A percentile compares a stretch with the other conserved stretches of the same genome.
Conservation (phyloP, 2,329 filamentous ascomycete species). For the Lithohypha guttulata region DNA sequence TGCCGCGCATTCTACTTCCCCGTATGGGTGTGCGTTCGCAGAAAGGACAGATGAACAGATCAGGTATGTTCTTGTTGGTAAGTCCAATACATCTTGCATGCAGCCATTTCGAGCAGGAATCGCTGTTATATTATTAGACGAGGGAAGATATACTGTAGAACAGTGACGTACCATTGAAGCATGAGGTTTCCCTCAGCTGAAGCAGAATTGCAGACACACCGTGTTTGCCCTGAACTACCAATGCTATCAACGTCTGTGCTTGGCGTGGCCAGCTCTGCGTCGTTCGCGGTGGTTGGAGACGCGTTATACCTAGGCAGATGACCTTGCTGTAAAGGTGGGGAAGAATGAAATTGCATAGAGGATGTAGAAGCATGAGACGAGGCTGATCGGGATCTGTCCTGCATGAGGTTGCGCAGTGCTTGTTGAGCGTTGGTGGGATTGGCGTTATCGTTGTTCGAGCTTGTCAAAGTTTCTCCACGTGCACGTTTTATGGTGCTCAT, state of each 20-base stretch:
- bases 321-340: slow-evolving; percentile 33
- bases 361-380: slow-evolving; percentile 19
- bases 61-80: slow-evolving; percentile 36
- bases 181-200: slow-evolving; percentile 46
- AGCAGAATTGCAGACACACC: slow-evolving; percentile 46
- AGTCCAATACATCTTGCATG: slow-evolving; percentile 50
- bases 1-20: slow-evolving; percentile 19
- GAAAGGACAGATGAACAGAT: slow-evolving; percentile 42
- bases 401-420: slow-evolving; percentile 37
- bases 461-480: slow-evolving; percentile 22
- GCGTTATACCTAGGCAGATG: slow-evolving; percentile 31
- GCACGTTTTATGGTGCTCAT: slow-evolving; percentile 16
- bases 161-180: slow-evolving; percentile 44
- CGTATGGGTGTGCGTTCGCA: slow-evolving; percentile 36
- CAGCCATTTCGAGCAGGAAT: slow-evolving; percentile 53
- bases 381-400: slow-evolving; percentile 25
- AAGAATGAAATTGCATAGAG: slow-evolving; percentile 32
- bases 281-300: slow-evolving; percentile 42
- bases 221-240: slow-evolving; percentile 40
- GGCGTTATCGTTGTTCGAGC: neutral
- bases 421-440: slow-evolving; percentile 33
- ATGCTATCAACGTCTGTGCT: slow-evolving; percentile 43
- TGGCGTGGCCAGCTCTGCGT: slow-evolving; percentile 41
- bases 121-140: slow-evolving; percentile 28
- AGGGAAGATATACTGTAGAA: slow-evolving; percentile 10